Evolutionary conservation across 306 rosid genomes (phyloP).

Genomic region (Senna tora): DNA sequence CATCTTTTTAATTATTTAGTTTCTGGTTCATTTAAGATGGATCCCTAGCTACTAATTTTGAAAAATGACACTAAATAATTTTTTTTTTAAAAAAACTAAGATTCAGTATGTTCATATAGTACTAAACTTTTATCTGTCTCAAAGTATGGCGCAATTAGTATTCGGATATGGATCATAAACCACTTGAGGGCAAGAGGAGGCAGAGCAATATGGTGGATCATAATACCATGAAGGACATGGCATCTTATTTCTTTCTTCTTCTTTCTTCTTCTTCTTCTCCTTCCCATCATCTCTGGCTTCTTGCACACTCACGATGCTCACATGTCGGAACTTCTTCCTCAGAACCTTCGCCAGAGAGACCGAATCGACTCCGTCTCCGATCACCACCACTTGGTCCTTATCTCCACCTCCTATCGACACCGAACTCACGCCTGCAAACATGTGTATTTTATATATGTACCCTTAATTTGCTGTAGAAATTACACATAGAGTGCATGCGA

Average conservation of each 20-base stretch:
- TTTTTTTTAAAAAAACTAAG: no score
- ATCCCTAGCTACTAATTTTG: no score
- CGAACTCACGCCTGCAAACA: constrained; percentile 49
- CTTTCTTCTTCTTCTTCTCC: background rate
- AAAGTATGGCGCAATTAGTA: background rate
- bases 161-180: background rate
- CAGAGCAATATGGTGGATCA: background rate
- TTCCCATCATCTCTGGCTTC: background rate
- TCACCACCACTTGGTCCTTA: constrained; percentile 40
- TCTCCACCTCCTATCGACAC: constrained; percentile 42
- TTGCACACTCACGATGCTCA: constrained; percentile 21
- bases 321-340: constrained; percentile 32
- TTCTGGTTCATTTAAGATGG: no score
- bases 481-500: no score
- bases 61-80: no score
- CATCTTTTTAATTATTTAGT: no score
- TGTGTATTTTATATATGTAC: no score
- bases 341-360: constrained; percentile 29
- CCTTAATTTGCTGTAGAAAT: no score
- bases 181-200: background rate
- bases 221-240: background rate
- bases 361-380: constrained; percentile 30
- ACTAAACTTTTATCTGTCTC: no score
- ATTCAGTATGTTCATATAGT: no score
- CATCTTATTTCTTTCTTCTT: background rate